phyloP scores from a whole-genome alignment of 768 basidiomycete species.

The Hypholoma fasciculare region DNA sequence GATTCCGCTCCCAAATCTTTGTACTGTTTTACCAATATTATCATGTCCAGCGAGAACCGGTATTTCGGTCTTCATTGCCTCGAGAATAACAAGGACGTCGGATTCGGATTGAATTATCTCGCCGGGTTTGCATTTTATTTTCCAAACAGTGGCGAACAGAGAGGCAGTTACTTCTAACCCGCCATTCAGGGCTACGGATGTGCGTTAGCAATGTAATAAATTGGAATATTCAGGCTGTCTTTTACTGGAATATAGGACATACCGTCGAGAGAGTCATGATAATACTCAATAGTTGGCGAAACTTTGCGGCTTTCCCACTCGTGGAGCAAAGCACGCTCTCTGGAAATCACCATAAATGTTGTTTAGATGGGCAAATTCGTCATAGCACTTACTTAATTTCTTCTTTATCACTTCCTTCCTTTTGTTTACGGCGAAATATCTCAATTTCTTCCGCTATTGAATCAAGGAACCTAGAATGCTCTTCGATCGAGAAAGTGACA shows the following conservation, averaged over 20 bases:
- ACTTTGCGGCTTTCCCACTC: constrained; percentile 38
- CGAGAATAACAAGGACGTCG: constrained; percentile 48
- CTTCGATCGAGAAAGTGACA: constrained; percentile 50
- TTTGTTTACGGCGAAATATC: constrained; percentile 42
- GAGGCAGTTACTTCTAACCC: constrained; percentile 28
- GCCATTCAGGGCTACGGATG: background rate
- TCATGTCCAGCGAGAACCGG: constrained; percentile 44
- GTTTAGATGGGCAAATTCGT: background rate
- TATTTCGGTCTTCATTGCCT: constrained; percentile 71
- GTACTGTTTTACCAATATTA: constrained; percentile 43
- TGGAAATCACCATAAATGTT: constrained; percentile 12
- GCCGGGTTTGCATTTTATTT: constrained; percentile 44
- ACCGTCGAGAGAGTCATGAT: background rate
- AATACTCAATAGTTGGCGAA: background rate
- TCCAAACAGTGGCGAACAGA: constrained; percentile 50
- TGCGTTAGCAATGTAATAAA: background rate
- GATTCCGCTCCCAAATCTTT: constrained; percentile 38
- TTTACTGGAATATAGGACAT: background rate
- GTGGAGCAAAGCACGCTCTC: constrained; percentile 40
- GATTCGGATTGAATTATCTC: constrained; percentile 41
- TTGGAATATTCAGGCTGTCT: too few species aligned
- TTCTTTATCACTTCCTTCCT: constrained; percentile 33
- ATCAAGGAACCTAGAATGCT: constrained; percentile 43
- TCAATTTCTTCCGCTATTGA: constrained; percentile 41
- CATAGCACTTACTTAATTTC: constrained; percentile 35